Base-by-base conservation (phyloP, 2,329 filamentous ascomycete species). In the Neopestalotiopsis rosae region DNA sequence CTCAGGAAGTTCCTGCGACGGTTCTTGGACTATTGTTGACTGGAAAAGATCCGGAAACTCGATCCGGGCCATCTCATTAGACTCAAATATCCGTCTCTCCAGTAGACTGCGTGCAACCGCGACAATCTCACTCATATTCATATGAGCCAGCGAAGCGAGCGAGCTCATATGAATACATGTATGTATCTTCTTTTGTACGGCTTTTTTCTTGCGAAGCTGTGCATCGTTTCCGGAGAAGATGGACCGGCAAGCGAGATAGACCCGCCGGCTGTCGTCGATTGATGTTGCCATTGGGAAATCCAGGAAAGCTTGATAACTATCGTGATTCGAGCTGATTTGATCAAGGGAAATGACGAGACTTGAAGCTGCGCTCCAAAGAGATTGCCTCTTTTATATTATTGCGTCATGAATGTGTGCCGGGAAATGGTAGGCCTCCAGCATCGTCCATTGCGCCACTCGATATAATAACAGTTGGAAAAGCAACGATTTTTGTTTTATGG, bases 21-120 rank as follows among this genome's bases (percentile, higher is more conserved):
- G 70, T 28, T 28, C 24, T 28, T 28, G 24, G 24, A 4, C 24
- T 28, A 4, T 28, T 28, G 24, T 28, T 28, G 73, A 71, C 20
- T 69, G 70, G 49, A 79, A 81, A 10, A 80, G 74, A 28, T 77
- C 76, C 5, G 79, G 79, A 69, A 81, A 81, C 65, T 75, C 74
- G 61, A 75, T 71, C 68, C 77, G 79, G 52, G 78, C 79, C 32
- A 75, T 73, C 7, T 74, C 59, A 34, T 80, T 76, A 1, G 77
- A 80, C 67, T 78, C 71, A 68, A 81, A 81, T 12, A 80, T 67
- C 3, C 71, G 61, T 9, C 57, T 61, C 57, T 76, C 72, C 14
- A 79, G 61, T n/a, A 79, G 68, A 20, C 59, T 61, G 45, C 71
- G 74, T 24, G 73, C 61, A 13, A 76, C 75, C 9, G 72, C 70